Base-by-base conservation (phyloP, 2,329 filamentous ascomycete species). In the Trichoderma endophyticum region DNA sequence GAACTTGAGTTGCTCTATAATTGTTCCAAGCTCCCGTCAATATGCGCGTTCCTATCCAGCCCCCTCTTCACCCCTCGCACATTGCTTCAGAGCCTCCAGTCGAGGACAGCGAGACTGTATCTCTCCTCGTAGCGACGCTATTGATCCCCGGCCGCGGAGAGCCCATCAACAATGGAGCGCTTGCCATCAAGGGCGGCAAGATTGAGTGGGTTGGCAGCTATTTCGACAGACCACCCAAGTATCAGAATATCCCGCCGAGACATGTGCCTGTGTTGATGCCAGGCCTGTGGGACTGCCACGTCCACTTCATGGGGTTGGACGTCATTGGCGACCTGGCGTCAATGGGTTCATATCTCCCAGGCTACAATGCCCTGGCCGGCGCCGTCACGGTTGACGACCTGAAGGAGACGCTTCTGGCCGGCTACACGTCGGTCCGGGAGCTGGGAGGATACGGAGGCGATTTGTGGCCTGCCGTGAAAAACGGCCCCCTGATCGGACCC, bases 211-310 rank as follows among this genome's bases (percentile, higher is more conserved):
- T 83, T 54, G 82, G 82, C 18, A 43, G 69, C 18, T 72, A 71
- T 56, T 12, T 26, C 28, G 36, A 71, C 21, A 62, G 71, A 1
- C 73, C 74, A 2, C 26, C 59, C 62, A 43, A 77, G 2, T 74
- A 78, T 28, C 64, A 74, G 48, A 61, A 75, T 15, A 54, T 83
- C 5, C 79, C 79, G 0, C 60, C 73, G 2, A 75, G 77, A 9
- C 82, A 81, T 75, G 83, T 86, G 15, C 81, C 82, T 0, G 81
- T 84, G 11, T 75, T 86, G 9, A 83, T 88, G 78, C 86, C 86
- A 0, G 86, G 86, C 3, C 80, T 88, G 26, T 88, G 86, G 85
- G 86, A 88, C 71, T 84, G 81, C 73, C 86, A 87, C 75, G 80
- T 82, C 0, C 86, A 88, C 75, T 85, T 84, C 73, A 73, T 81